Conservation (phyloP, 108 stramenopile species). For the Nitzschia sp. region DNA sequence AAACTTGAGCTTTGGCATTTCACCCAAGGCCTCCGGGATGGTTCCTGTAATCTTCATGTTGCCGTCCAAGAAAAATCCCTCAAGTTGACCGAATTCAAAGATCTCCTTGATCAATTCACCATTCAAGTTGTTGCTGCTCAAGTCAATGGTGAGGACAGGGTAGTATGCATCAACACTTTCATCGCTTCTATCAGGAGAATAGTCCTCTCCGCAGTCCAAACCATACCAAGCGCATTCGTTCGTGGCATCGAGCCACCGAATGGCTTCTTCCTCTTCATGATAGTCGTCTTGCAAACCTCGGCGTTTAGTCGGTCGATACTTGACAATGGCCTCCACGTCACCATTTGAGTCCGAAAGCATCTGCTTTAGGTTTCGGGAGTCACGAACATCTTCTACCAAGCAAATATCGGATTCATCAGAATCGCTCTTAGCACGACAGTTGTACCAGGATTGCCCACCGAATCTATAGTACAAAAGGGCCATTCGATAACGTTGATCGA, state of each 20-base stretch:
- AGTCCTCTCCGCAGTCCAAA: slow-evolving; percentile 40
- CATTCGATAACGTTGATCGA: slow-evolving; percentile 37
- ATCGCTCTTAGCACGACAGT: slow-evolving; percentile 31
- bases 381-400: slow-evolving; percentile 1
- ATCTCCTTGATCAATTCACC: slow-evolving; percentile 43
- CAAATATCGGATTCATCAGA: neutral
- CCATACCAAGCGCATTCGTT: slow-evolving; percentile 70
- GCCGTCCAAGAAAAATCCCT: slow-evolving; percentile 26
- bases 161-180: slow-evolving; percentile 11
- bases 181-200: neutral
- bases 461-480: slow-evolving; percentile 41
- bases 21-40: slow-evolving; percentile 26
- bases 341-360: neutral
- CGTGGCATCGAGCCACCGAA: slow-evolving; percentile 36
- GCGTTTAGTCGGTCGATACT: neutral
- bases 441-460: slow-evolving; percentile 37
- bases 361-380: neutral
- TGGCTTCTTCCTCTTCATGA: neutral
- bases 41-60: slow-evolving; percentile 33
- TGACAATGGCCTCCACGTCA: neutral
- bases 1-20: slow-evolving; percentile 21
- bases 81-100: slow-evolving; percentile 19
- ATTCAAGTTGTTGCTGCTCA: slow-evolving; percentile 36
- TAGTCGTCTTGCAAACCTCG: neutral
- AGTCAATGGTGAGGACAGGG: slow-evolving; percentile 25